These are phyloP conservation scores for Paradendryphiella salina DNA, from an alignment of 2,329 filamentous ascomycete genomes.

Conservation along the genomic window DNA sequence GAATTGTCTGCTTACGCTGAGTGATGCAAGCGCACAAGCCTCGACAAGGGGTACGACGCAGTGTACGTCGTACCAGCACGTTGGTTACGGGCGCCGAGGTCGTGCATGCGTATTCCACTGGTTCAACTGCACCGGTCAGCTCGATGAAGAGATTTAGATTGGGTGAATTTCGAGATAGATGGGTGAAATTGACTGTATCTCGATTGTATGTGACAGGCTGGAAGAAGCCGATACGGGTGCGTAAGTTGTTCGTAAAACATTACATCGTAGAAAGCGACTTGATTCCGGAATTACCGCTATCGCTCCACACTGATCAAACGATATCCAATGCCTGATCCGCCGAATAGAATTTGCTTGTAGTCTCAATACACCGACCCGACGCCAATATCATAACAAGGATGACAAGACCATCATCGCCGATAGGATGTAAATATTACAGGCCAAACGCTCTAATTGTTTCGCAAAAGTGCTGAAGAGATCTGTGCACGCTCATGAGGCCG, in stretches of 20 bases:
- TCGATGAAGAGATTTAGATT: background rate
- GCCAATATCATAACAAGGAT: no score
- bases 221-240: no score
- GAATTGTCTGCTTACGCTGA: background rate
- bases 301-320: no score
- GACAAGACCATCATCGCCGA: no score
- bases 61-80: slow-evolving; percentile 19
- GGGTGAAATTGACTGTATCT: background rate
- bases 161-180: background rate
- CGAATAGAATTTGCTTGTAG: no score
- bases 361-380: no score
- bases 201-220: no score
- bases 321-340: no score
- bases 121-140: background rate
- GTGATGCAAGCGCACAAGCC: background rate
- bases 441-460: background rate
- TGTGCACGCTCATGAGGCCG: background rate
- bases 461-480: background rate
- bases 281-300: no score
- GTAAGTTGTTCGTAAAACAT: no score
- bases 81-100: slow-evolving; percentile 21
- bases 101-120: slow-evolving; percentile 1
- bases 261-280: no score
- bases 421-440: background rate
- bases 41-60: background rate